These are phyloP conservation scores for Aciculosporium take DNA, from an alignment of 2,329 filamentous ascomycete genomes.

Conservation along the genomic window DNA sequence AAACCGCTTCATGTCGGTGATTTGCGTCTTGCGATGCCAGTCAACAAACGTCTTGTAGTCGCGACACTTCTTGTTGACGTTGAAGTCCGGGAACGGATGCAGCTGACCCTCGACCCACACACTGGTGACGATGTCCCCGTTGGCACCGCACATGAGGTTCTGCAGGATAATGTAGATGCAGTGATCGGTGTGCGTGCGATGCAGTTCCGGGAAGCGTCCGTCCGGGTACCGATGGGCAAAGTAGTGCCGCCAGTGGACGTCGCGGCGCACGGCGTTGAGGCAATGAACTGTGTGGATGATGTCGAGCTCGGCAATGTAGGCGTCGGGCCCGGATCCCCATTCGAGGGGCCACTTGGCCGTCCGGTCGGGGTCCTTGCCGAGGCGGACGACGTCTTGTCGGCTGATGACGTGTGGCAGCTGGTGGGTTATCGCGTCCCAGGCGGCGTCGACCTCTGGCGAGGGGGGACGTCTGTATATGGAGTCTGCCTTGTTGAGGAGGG, in stretches of 20 bases:
- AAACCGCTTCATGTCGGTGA: slow-evolving; percentile 3
- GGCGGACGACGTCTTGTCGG: slow-evolving; percentile 12
- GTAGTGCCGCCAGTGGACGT: slow-evolving; percentile 7
- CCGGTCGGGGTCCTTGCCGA: slow-evolving; percentile 17
- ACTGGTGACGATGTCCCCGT: slow-evolving; percentile 7
- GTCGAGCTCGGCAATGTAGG: slow-evolving; percentile 21
- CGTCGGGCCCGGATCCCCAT: slow-evolving; percentile 17
- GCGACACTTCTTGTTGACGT: slow-evolving; percentile 9
- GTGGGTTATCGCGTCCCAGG: slow-evolving; percentile 9
- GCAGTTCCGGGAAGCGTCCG: slow-evolving; percentile 7
- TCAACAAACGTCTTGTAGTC: slow-evolving; percentile 8
- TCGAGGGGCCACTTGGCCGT: slow-evolving; percentile 14
- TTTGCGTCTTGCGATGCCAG: slow-evolving; percentile 8
- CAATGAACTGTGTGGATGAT: slow-evolving; percentile 13
- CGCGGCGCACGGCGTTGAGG: slow-evolving; percentile 9
- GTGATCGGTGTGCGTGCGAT: slow-evolving; percentile 7
- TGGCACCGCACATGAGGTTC: slow-evolving; percentile 10
- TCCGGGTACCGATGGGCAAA: slow-evolving; percentile 1
- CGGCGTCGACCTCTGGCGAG: slow-evolving; percentile 10
- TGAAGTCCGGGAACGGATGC: slow-evolving; percentile 9
- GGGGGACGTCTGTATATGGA: slow-evolving; percentile 9
- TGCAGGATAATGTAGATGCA: slow-evolving; percentile 10
- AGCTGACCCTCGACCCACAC: slow-evolving; percentile 8
- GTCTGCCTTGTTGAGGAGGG: not conserved
- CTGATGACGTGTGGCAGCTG: slow-evolving; percentile 10